Conservation (phyloP, 2,329 filamentous ascomycete genomes). For the Neophaeococcomyces mojaviensis region DNA sequence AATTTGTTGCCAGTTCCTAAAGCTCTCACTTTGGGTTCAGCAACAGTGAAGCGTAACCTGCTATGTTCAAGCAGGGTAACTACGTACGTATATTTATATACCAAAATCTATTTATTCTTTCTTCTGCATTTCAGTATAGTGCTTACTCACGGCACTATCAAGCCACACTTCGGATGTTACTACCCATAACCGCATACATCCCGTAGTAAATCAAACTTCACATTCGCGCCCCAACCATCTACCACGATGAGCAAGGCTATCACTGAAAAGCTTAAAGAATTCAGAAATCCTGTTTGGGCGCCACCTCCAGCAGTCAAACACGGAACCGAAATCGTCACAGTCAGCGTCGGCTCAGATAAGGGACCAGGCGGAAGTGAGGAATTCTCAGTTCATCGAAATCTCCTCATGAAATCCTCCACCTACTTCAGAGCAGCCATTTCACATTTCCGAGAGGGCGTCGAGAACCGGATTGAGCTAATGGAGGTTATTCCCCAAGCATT, state of each 20-base stretch:
- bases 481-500: slow-evolving; percentile 47
- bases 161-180: too few species aligned
- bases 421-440: slow-evolving; percentile 34
- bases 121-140: not conserved
- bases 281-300: too few species aligned
- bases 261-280: too few species aligned
- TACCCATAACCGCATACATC: too few species aligned
- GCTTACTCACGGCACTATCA: too few species aligned
- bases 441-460: slow-evolving; percentile 26
- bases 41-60: not conserved
- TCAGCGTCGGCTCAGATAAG: slow-evolving; percentile 40
- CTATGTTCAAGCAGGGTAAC: not conserved
- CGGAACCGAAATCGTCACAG: slow-evolving; percentile 23
- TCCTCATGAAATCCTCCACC: slow-evolving; percentile 41
- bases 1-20: not conserved
- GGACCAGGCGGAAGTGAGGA: slow-evolving; percentile 34
- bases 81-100: not conserved
- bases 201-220: too few species aligned
- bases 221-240: not conserved
- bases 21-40: not conserved
- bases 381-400: slow-evolving; percentile 38
- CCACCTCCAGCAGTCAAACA: slow-evolving; percentile 12
- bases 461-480: slow-evolving; percentile 37
- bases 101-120: not conserved
- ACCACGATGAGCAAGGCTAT: not conserved